phyloP scores from a whole-genome alignment of 495 filamentous ascomycete genomes.

The Hypoxylon fuscum region DNA sequence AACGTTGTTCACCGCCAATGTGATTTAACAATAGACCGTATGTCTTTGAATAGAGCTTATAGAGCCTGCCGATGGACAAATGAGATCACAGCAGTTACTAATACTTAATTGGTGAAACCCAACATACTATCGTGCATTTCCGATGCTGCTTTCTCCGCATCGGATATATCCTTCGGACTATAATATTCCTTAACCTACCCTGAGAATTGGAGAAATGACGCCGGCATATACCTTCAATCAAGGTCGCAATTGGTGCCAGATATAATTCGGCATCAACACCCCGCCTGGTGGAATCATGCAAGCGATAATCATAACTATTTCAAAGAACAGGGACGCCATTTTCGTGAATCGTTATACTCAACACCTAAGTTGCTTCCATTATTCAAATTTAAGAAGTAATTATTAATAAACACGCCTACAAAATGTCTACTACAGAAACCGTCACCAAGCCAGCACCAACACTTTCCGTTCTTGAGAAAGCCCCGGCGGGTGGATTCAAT shows the following conservation, averaged over 20 bases:
- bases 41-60: too few species aligned
- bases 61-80: too few species aligned
- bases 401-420: neutral
- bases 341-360: slow-evolving; percentile 2
- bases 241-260: slow-evolving; percentile 23
- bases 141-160: slow-evolving; percentile 21
- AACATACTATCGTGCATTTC: slow-evolving; percentile 1
- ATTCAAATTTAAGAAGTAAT: neutral
- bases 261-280: slow-evolving; percentile 18
- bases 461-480: neutral
- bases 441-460: slow-evolving; percentile 8
- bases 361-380: neutral
- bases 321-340: neutral
- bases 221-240: slow-evolving; percentile 1
- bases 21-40: too few species aligned
- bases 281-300: slow-evolving; percentile 26
- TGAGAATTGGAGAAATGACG: slow-evolving; percentile 26
- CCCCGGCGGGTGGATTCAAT: slow-evolving; percentile 9
- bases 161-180: slow-evolving; percentile 5
- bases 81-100: too few species aligned
- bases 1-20: too few species aligned
- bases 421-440: slow-evolving; percentile 27
- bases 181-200: slow-evolving; percentile 8
- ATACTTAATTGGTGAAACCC: too few species aligned
- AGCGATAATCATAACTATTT: slow-evolving; percentile 4